Evolutionary conservation across 2,329 filamentous ascomycete species (phyloP), one percentile per base, ranked within the genome.

Genomic region (Epicoccum nigrum): DNA sequence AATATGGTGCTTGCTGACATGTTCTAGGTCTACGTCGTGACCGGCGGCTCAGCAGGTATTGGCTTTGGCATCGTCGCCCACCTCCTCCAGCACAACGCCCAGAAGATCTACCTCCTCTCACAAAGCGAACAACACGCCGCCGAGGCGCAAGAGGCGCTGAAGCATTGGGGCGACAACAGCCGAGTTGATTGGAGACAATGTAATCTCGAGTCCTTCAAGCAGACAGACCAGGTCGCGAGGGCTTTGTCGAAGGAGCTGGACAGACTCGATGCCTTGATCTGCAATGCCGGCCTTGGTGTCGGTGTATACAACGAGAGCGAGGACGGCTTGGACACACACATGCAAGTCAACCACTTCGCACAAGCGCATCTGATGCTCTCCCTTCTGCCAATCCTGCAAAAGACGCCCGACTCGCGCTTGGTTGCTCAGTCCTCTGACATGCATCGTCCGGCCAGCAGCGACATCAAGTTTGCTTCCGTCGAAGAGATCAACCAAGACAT

Each of bases 31-130:
- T 81, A 76, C 44, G 67, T 80, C 15, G 75, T 81, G 12, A 80
- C 77, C 0, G 76, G 78, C n/a, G 77, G 78, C 17, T 76, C 73
- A 16, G 75, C 77, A n/a, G 78, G 77, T 16, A 80, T 81, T 25
- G 79, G 79, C 13, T 81, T 76, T 51, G 79, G 79, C 19, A 81
- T 82, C 37, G 72, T 76, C 21, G 78, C 79, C 7, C 80, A 83
- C 54, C 65, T 82, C n/a, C 74, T 82, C 3, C 76, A 81, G 58
- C 78, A 81, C 62, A 77, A 77, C 37, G 69, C 76, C 1, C 64
- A 68, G 4, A 78, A 75, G 50, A 74, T 82, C 38, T 79, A 79
- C 51, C 69, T 82, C 3, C 70, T 82, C 4, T 77, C 77, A 15
- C 78, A 77, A 52, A 80, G 81, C 38, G 75, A 78, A 57, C 67